phyloP scores from a whole-genome alignment of 345 rosid species.

The Dipteronia dyeriana region DNA sequence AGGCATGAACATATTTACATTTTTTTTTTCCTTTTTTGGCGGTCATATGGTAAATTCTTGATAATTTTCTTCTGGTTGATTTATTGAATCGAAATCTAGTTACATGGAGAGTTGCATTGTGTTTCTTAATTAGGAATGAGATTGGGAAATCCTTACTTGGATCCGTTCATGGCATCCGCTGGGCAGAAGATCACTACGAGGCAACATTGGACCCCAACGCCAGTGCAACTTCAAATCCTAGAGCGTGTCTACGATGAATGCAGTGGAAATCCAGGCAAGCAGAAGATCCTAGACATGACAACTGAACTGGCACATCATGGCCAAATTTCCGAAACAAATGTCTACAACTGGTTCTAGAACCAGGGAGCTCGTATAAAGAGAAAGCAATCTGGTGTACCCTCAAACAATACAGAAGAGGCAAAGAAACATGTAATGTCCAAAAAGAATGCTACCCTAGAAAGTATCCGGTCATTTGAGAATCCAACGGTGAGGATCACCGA shows the following conservation, averaged over 20 bases:
- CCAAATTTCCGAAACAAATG: constrained; percentile 68
- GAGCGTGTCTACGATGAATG: constrained; percentile 56
- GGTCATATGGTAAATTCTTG: background rate
- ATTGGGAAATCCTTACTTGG: constrained; percentile 41
- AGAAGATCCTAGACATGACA: constrained; percentile 60
- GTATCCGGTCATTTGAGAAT: constrained; percentile 17
- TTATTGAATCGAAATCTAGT: background rate
- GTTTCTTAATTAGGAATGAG: constrained; percentile 38
- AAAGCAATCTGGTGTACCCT: constrained; percentile 35
- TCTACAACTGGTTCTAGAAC: constrained; percentile 83
- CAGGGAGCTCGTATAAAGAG: constrained; percentile 72
- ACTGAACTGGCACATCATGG: constrained; percentile 55
- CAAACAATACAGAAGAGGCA: constrained; percentile 24
- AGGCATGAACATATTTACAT: background rate
- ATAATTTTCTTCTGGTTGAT: background rate
- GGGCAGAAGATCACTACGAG: constrained; percentile 50
- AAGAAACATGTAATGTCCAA: constrained; percentile 31
- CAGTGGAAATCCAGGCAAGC: constrained; percentile 56
- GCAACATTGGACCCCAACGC: constrained; percentile 77
- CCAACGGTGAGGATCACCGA: background rate
- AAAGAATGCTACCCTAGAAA: constrained; percentile 37
- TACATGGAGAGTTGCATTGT: background rate
- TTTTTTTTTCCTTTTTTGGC: no score
- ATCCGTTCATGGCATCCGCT: constrained; percentile 40
- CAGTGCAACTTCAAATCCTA: constrained; percentile 57